Evolutionary conservation across 495 filamentous ascomycete species (phyloP).

Genomic region (Trichoderma virens): DNA sequence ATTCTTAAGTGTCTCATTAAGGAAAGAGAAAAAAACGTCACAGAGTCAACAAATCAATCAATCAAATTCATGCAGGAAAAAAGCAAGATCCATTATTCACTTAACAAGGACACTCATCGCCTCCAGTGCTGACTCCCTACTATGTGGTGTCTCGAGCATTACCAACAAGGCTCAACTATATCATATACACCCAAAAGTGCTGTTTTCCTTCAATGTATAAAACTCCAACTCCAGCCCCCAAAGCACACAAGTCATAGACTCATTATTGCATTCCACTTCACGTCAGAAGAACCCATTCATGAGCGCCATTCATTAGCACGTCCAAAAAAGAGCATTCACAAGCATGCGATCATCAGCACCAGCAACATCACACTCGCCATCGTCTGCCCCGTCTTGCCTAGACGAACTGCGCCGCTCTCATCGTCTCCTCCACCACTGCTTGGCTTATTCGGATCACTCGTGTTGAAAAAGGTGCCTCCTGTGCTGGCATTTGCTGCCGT

Average conservation of each 20-base stretch:
- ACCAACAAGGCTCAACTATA: too few species aligned
- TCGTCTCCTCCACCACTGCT: slow-evolving; percentile 12
- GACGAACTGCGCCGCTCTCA: neutral
- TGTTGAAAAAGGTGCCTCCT: slow-evolving; percentile 53
- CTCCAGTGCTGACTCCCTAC: too few species aligned
- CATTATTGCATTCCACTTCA: neutral
- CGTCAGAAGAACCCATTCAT: neutral
- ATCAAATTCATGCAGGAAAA: too few species aligned
- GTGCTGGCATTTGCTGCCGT: slow-evolving; percentile 32
- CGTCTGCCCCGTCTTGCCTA: neutral
- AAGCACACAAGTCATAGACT: neutral
- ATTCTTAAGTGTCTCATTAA: too few species aligned
- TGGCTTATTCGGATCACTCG: slow-evolving; percentile 51
- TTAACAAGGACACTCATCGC: too few species aligned
- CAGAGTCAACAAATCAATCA: too few species aligned
- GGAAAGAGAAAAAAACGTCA: too few species aligned
- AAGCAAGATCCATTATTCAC: too few species aligned
- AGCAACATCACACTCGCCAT: neutral
- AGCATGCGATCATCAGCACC: neutral
- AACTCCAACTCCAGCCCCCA: neutral
- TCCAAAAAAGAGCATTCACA: neutral
- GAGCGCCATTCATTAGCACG: too few species aligned
- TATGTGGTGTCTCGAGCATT: too few species aligned
- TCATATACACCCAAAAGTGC: too few species aligned
- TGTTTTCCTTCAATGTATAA: too few species aligned